phyloP scores from a whole-genome alignment of 257 asterid species.

The Plantago ovata region DNA sequence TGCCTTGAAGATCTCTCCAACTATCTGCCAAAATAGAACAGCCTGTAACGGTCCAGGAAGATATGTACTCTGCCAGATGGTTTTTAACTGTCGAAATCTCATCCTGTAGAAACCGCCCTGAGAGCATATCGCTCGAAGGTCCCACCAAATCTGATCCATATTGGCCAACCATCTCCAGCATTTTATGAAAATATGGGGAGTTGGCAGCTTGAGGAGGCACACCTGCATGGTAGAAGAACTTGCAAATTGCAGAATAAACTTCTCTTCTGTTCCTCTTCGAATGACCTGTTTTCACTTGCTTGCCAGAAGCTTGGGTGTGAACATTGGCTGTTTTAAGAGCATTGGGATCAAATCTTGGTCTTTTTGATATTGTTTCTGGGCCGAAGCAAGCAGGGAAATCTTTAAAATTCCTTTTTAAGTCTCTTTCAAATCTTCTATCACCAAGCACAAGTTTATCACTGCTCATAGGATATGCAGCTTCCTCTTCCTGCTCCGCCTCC shows the following conservation, averaged over 20 bases:
- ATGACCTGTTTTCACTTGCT: conserved; percentile 45
- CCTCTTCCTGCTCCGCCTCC: conserved; percentile 63
- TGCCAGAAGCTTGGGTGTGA: conserved; percentile 41
- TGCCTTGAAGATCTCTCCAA: conserved; percentile 65
- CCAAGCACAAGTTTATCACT: conserved; percentile 45
- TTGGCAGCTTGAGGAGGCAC: conserved; percentile 79
- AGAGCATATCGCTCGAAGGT: conserved; percentile 64
- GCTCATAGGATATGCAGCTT: conserved; percentile 39
- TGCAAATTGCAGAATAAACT: conserved; percentile 75
- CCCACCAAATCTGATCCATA: conserved; percentile 59
- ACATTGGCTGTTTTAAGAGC: conserved; percentile 39
- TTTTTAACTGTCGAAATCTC: conserved; percentile 59
- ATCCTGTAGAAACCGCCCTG: conserved; percentile 74
- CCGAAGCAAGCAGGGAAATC: conserved; percentile 40
- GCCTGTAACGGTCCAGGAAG: conserved; percentile 91
- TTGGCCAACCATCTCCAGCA: conserved; percentile 78
- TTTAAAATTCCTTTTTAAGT: conserved; percentile 45
- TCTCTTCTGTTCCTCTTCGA: conserved; percentile 69
- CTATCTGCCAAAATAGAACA: conserved; percentile 86
- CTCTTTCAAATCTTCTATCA: conserved; percentile 54
- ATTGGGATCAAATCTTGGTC: conserved; percentile 54
- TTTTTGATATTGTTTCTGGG: conserved; percentile 44
- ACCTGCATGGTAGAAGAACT: conserved; percentile 89
- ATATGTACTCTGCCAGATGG: conserved; percentile 65
- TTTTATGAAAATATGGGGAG: conserved; percentile 77